Evolutionary conservation across 1,284 basidiomycete genomes (phyloP).

Genomic region (Pseudozyma sp.): DNA sequence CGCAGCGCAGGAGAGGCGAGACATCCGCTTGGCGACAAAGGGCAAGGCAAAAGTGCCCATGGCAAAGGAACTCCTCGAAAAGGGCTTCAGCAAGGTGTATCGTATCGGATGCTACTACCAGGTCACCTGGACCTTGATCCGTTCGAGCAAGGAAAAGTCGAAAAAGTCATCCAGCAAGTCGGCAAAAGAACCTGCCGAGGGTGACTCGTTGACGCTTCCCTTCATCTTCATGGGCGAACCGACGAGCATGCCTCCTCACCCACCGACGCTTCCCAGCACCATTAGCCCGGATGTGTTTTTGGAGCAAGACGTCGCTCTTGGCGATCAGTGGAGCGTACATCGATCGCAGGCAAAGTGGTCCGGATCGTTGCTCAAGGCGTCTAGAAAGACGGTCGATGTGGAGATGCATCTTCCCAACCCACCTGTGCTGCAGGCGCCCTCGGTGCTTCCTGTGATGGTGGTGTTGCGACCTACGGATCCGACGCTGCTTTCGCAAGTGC

Average conservation of each 20-base stretch:
- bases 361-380: conserved; percentile 52
- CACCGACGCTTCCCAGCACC: conserved; percentile 45
- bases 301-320: conserved; percentile 32
- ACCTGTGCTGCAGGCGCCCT: conserved; percentile 55
- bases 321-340: conserved; percentile 54
- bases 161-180: conserved; percentile 41
- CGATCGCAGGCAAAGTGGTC: conserved; percentile 56
- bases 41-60: conserved; percentile 42
- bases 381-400: conserved; percentile 51
- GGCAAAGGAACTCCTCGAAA: conserved; percentile 54
- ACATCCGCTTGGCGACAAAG: conserved; percentile 48
- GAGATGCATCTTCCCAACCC: conserved; percentile 53
- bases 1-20: conserved; percentile 48
- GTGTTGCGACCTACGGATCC: conserved; percentile 59
- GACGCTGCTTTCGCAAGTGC: conserved; percentile 44
- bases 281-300: conserved; percentile 50
- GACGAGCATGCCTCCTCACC: conserved; percentile 49
- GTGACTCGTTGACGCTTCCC: conserved; percentile 53
- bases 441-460: conserved; percentile 57
- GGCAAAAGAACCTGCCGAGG: conserved; percentile 34
- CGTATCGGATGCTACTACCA: conserved; percentile 64
- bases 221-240: conserved; percentile 64
- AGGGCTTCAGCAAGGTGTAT: conserved; percentile 56
- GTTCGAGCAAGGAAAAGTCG: conserved; percentile 26
- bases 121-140: conserved; percentile 53